Conservation (phyloP, 768 basidiomycete genomes). For the Tulasnella calospora region DNA sequence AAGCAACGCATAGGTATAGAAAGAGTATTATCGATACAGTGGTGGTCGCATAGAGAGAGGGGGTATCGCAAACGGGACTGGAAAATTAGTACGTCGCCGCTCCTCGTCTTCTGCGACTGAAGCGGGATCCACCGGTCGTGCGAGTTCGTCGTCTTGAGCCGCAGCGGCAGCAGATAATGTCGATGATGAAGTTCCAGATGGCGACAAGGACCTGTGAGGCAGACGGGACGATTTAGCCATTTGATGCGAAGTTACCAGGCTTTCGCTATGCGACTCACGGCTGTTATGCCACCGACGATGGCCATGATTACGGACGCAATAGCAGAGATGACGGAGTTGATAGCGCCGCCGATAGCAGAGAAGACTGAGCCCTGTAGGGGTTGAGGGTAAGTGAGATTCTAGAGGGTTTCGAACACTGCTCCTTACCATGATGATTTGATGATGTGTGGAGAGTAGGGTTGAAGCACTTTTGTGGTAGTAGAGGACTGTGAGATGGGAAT, state of each 20-base stretch:
- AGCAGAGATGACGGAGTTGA: slow-evolving; percentile 30
- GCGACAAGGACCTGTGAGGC: slow-evolving; percentile 23
- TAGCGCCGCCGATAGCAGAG: slow-evolving; percentile 31
- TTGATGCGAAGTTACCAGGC: not conserved
- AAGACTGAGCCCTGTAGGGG: slow-evolving; percentile 28
- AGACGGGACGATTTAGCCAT: not conserved
- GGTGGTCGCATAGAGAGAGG: not conserved
- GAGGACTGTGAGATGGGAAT: not conserved
- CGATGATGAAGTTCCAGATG: slow-evolving; percentile 30
- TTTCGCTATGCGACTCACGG: slow-evolving; percentile 19
- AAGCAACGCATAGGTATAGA: not conserved
- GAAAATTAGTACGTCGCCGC: not conserved
- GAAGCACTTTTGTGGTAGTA: not conserved
- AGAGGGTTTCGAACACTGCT: not conserved
- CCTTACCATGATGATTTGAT: not conserved
- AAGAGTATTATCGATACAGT: not conserved
- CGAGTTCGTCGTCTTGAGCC: slow-evolving; percentile 22
- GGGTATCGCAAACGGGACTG: not conserved
- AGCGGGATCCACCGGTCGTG: not conserved
- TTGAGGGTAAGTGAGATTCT: not conserved
- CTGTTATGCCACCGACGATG: slow-evolving; percentile 29
- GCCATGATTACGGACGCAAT: slow-evolving; percentile 29
- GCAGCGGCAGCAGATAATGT: slow-evolving; percentile 30
- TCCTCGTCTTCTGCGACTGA: not conserved
- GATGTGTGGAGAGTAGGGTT: not conserved